phyloP scores from a whole-genome alignment of 2,329 filamentous ascomycete genomes.

The Colletotrichum scovillei region DNA sequence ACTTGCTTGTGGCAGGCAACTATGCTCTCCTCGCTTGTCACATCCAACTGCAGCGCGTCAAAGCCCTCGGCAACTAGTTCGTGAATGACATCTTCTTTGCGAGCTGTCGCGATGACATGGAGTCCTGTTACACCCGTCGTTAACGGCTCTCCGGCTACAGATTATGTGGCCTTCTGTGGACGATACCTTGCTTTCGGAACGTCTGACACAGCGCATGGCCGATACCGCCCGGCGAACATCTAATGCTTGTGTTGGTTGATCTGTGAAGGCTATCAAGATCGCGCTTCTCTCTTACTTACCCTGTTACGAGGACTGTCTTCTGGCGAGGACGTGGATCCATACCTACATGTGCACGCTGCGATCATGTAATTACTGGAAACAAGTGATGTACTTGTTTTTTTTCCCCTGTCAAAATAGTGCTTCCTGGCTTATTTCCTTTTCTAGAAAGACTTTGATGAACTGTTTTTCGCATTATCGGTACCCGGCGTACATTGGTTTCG shows the following conservation, averaged over 20 bases:
- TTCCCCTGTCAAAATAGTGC: neutral
- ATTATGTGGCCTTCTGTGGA: neutral
- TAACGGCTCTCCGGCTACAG: neutral
- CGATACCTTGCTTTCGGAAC: neutral
- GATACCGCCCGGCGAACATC: neutral
- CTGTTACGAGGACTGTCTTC: neutral
- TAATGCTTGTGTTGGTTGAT: neutral
- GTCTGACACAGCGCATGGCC: neutral
- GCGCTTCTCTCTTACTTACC: neutral
- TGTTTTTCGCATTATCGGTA: neutral
- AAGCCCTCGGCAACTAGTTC: slow-evolving; percentile 59
- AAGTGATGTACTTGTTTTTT: neutral
- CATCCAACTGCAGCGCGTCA: slow-evolving; percentile 63
- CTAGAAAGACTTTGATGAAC: neutral
- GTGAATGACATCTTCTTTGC: slow-evolving; percentile 57
- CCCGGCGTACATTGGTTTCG: neutral
- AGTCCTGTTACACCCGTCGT: slow-evolving; percentile 47
- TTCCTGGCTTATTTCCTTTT: neutral
- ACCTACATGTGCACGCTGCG: neutral
- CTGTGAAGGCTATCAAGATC: neutral
- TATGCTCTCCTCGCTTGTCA: slow-evolving; percentile 63
- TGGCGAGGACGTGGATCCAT: neutral
- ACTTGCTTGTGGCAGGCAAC: slow-evolving; percentile 58
- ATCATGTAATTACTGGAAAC: neutral
- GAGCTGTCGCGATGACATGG: slow-evolving; percentile 67